These are phyloP conservation scores for Myxozyma melibiosi DNA, from an alignment of 805 yeast species.

Conservation along the genomic window DNA sequence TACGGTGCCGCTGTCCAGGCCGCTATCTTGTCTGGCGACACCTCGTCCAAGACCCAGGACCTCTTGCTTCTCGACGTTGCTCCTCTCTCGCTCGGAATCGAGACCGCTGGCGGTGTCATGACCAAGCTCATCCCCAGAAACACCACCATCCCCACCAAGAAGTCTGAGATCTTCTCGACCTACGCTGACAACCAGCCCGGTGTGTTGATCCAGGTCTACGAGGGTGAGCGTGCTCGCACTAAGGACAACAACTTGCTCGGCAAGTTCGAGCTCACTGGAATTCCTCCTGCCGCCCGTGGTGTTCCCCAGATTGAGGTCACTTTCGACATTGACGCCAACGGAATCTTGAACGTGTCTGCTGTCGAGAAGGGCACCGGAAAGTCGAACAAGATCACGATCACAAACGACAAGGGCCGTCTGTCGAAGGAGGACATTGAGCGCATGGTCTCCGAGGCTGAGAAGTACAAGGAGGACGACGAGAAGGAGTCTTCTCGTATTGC, in stretches of 20 bases:
- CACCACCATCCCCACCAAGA: slow-evolving; percentile 96
- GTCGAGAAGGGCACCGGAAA: slow-evolving; percentile 98
- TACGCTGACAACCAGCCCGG: slow-evolving; percentile 99
- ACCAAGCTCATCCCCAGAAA: slow-evolving; percentile 97
- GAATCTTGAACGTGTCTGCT: slow-evolving; percentile 94
- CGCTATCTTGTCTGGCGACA: slow-evolving; percentile 93
- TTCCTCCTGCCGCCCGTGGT: slow-evolving; percentile 99
- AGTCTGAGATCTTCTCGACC: slow-evolving; percentile 94
- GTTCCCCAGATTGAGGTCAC: slow-evolving; percentile 98
- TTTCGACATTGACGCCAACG: slow-evolving; percentile 95
- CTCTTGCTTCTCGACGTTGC: slow-evolving; percentile 93
- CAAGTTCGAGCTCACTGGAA: slow-evolving; percentile 94
- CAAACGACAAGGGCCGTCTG: slow-evolving; percentile 98
- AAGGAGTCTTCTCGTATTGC: slow-evolving; percentile 89
- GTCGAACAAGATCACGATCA: slow-evolving; percentile 93
- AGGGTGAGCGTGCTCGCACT: slow-evolving; percentile 97
- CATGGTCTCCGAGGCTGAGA: slow-evolving; percentile 98
- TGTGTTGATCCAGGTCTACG: slow-evolving; percentile 94
- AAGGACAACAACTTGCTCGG: slow-evolving; percentile 95
- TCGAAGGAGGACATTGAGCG: slow-evolving; percentile 97
- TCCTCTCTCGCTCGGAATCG: slow-evolving; percentile 96
- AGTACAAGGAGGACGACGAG: slow-evolving; percentile 95
- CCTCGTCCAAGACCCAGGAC: slow-evolving; percentile 95
- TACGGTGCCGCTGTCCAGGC: slow-evolving; percentile 99
- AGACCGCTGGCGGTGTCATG: slow-evolving; percentile 99